Conservation (phyloP, 495 filamentous ascomycete genomes). For the Hyaloscypha variabilis region DNA sequence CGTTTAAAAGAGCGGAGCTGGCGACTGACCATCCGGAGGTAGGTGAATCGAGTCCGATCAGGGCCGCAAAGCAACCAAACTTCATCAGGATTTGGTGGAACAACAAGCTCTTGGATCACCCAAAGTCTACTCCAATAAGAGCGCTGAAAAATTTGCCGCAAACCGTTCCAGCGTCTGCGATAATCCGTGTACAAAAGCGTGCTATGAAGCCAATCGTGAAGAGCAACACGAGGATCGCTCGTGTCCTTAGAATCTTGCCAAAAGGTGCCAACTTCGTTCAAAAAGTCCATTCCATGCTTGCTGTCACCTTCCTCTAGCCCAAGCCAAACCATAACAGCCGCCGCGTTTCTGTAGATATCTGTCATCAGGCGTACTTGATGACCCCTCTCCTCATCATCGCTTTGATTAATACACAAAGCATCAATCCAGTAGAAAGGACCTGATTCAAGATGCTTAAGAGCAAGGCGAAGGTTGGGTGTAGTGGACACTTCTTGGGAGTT, state of each 20-base stretch:
- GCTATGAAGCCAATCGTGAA: neutral
- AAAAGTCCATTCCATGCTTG: neutral
- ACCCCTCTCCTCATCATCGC: conserved; percentile 30
- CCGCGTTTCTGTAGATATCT: conserved; percentile 30
- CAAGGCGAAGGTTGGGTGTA: conserved; percentile 13
- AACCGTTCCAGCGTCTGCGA: conserved; percentile 3
- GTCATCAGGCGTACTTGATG: conserved; percentile 32
- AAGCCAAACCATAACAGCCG: conserved; percentile 11
- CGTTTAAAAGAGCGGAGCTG: neutral
- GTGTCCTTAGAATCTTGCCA: neutral
- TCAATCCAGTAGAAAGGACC: conserved; percentile 32
- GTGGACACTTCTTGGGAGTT: conserved; percentile 10
- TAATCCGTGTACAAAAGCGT: neutral
- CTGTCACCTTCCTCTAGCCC: neutral
- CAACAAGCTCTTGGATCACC: conserved; percentile 20
- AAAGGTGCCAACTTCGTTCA: neutral
- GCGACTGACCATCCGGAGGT: neutral
- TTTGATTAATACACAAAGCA: conserved; percentile 35
- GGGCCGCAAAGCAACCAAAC: conserved; percentile 9
- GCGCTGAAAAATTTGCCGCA: neutral
- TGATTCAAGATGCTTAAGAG: conserved; percentile 13
- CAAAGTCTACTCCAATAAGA: conserved; percentile 19
- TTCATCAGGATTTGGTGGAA: neutral
- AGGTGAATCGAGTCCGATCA: neutral
- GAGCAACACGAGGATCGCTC: neutral